Evolutionary conservation across 2,329 filamentous ascomycete genomes (phyloP).

Genomic region (Trichoderma sp.): DNA sequence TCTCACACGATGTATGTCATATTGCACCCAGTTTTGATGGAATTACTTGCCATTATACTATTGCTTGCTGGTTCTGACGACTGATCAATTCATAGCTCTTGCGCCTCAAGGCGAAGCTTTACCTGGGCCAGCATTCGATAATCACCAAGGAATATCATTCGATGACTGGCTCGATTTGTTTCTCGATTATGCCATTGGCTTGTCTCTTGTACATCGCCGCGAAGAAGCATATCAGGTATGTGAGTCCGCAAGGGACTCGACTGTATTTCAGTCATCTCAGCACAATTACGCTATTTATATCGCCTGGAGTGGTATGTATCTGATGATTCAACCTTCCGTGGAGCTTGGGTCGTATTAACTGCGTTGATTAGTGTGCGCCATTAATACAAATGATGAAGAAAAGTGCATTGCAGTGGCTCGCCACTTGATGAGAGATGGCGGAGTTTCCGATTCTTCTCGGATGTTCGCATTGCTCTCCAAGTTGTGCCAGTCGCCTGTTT

Average conservation of each 20-base stretch:
- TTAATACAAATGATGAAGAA: slow-evolving; percentile 76
- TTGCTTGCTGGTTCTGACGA: neutral
- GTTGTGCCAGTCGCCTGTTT: slow-evolving; percentile 67
- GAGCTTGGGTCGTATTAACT: slow-evolving; percentile 15
- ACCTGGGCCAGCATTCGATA: slow-evolving; percentile 30
- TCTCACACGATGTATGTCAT: slow-evolving; percentile 49
- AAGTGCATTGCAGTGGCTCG: slow-evolving; percentile 69
- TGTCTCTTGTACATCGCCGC: slow-evolving; percentile 64
- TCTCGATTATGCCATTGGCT: slow-evolving; percentile 75
- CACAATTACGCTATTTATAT: slow-evolving; percentile 71
- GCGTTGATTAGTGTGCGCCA: slow-evolving; percentile 70
- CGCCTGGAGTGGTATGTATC: slow-evolving; percentile 65
- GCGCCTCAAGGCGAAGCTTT: slow-evolving; percentile 30
- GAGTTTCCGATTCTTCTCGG: slow-evolving; percentile 79
- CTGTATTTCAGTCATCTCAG: slow-evolving; percentile 72
- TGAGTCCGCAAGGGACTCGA: slow-evolving; percentile 73
- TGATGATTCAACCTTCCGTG: neutral
- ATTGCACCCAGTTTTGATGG: neutral
- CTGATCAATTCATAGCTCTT: slow-evolving; percentile 27
- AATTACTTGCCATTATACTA: neutral
- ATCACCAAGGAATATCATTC: slow-evolving; percentile 76
- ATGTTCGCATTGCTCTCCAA: slow-evolving; percentile 77
- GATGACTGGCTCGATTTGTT: slow-evolving; percentile 86
- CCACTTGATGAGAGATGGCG: slow-evolving; percentile 79
- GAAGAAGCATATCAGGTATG: slow-evolving; percentile 77